phyloP scores from a whole-genome alignment of 2,329 filamentous ascomycete genomes.

The Apiospora rasikravindrae region DNA sequence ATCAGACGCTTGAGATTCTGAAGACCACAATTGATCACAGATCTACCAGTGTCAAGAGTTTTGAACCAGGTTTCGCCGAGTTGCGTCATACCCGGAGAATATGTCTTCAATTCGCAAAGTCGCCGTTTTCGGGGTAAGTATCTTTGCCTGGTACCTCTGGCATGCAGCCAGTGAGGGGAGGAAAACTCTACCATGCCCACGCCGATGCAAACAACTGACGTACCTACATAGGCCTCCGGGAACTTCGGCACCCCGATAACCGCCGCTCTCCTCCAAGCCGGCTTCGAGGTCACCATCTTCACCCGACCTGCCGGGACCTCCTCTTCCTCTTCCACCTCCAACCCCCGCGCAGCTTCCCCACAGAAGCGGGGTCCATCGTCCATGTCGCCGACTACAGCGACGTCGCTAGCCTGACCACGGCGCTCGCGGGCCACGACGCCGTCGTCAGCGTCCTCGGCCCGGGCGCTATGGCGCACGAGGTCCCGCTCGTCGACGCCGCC shows the following conservation, averaged over 20 bases:
- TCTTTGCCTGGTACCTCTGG: neutral
- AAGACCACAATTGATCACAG: neutral
- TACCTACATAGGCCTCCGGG: conserved; percentile 36
- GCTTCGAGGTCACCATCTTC: conserved; percentile 33
- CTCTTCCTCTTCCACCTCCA: neutral
- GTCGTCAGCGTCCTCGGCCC: conserved; percentile 35
- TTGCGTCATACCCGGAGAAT: fast-evolving
- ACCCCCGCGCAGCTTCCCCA: conserved; percentile 24
- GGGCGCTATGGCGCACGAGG: conserved; percentile 27
- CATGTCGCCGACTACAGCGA: conserved; percentile 23
- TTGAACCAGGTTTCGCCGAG: neutral
- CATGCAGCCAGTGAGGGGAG: neutral
- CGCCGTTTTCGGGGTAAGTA: conserved; percentile 34
- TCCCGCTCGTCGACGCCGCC: conserved; percentile 37
- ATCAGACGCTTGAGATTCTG: neutral
- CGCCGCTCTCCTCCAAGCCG: conserved; percentile 30
- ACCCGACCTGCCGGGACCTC: conserved; percentile 24
- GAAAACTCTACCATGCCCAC: neutral
- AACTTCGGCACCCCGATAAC: conserved; percentile 37
- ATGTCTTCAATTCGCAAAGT: conserved; percentile 31
- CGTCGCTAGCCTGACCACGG: conserved; percentile 28
- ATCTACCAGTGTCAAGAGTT: neutral
- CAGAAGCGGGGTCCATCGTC: conserved; percentile 31
- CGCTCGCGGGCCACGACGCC: conserved; percentile 36
- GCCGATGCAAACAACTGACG: neutral